Base-by-base conservation (phyloP, 208 protist species). In the Trypanosomatidae sp. region DNA sequence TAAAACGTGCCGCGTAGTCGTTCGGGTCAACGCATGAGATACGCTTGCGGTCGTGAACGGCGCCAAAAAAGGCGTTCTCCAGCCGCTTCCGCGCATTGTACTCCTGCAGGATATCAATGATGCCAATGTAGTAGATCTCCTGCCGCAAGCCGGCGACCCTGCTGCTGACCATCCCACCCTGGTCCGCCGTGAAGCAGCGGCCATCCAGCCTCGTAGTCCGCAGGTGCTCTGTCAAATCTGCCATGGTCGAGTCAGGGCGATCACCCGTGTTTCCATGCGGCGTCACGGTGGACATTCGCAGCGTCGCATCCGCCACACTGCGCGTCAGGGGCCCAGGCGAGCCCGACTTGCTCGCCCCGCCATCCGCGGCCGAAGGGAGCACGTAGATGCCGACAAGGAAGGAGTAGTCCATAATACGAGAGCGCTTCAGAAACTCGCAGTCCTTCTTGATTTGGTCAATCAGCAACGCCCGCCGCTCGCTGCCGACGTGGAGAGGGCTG, bases 401-500 rank as follows among this genome's bases (percentile, higher is more conserved):
- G n/a, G 91, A 97, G 83, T 98, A 98, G 81, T 98, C 97, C 88
- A 98, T 98, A 62, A 98, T 96, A 25, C 81, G 76, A 17, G 83
- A 94, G 8, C 81, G 76, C 73, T 89, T 89, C 28, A 98, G 80
- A 69, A 98, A 98, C 67, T 87, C 85, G 72, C 86, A 91, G 80
- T 98, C 97, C 30, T 85, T 88, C 41, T 85, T 82, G 56, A 98
- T 85, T 73, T 98, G 95, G 15, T 90, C 79, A 60, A 98, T 91
- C 76, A 98, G 76, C 28, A 94, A 65, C 28, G 47, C 62, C 28
- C 90, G 85, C 50, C 90, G 83, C 65, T 82, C 82, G n/a, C 52
- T 56, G 2, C 90, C 91, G 22, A 98, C 74, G 73, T 93, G 86
- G 44, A 98, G 71, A 10, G 89, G 86, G 13, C 77, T 82, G 77